Evolutionary conservation across 2,329 filamentous ascomycete genomes (phyloP), one percentile per base, ranked within the genome.

Genomic region (Gnomoniopsis sp.): DNA sequence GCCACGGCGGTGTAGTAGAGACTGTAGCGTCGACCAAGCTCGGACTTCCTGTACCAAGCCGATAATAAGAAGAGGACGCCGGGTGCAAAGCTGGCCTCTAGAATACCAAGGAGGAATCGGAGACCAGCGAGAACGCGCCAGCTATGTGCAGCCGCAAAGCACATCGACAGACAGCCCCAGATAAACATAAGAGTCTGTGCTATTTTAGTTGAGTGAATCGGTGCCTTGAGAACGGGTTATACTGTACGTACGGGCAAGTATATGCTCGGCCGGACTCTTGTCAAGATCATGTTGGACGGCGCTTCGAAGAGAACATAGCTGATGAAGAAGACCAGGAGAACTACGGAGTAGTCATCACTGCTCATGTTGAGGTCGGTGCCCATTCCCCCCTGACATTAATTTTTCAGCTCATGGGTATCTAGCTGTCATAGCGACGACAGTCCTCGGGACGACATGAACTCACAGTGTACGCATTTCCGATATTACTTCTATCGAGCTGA

Each of bases 11-110:
- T 67, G 56, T 58, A 57, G 47, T 61, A 57, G 15, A 58, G 21
- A 15, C 49, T 52, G 38, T 53, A 57, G 3, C 59, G 55, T 17
- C 46, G 44, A 22, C 49, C 55, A 11, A 58, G 55, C 47, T 61
- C 59, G 30, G 48, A 26, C 12, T 57, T 57, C n/a, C 59, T 61
- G 60, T 89, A 90, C 87, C 87, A 90, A 64, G 83, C 87, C 0
- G 81, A 85, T 0, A 89, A 74, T 63, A 87, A 86, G 74, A 79
- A 50, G 71, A 79, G 58, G 72, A 88, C 79, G 3, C 81, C 83
- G 0, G 81, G 82, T 55, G 81, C 82, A 0, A 86, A 72, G 4
- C 83, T 83, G 12, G 83, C 71, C 69, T 88, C 85, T 36, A 75
- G 79, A 36, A 85, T 66, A n/a, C 84, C 83, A 2, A 86, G 69